Evolutionary conservation across 1,284 basidiomycete genomes (phyloP), one percentile per base, ranked within the genome.

Genomic region (Cryptococcus deneoformans): DNA sequence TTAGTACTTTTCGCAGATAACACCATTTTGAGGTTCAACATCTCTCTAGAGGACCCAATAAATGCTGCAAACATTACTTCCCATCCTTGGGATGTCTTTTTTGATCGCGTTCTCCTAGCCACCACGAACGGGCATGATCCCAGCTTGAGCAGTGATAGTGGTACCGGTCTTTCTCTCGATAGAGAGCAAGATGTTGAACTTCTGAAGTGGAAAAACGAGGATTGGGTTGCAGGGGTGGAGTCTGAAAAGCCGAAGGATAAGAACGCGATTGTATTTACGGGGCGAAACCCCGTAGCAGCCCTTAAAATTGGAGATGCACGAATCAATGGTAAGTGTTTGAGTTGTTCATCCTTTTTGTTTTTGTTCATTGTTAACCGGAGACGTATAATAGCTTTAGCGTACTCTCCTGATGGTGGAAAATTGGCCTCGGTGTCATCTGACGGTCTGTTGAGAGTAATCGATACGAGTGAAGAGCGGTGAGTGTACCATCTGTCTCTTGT

Each of bases 401-500:
- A 94, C 75, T 91, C 90, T 10, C 91, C 91, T 0, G 92, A 96
- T 68, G 87, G 89, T 34, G 87, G 88, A 72, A 86, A 88, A 62
- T 85, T 94, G 16, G 92, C 89, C 0, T 86, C 86, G 0, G 89
- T 90, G 43, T 87, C 89, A 11, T 91, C 94, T 67, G 93, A 95
- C 69, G 92, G 93, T 0, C 89, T 88, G 70, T 73, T 96, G 57
- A 81, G 92, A 64, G 85, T 96, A 8, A 88, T 96, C 48, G 92
- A 96, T 69, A 86, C 89, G 0, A 79, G 88, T 50, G 86, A 86
- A 48, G 89, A 93, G 73, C 86, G 88, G 90, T 91, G 64, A 69
- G 86, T 81, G 11, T 1, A 37, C 37, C 34, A 12, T 48, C 16
- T 24, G 12, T 9, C 9, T 20, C 36, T 35, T 50, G 37, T 20